Evolutionary conservation across 768 basidiomycete species (phyloP).

Genomic region (Fistulinella prunicolor): DNA sequence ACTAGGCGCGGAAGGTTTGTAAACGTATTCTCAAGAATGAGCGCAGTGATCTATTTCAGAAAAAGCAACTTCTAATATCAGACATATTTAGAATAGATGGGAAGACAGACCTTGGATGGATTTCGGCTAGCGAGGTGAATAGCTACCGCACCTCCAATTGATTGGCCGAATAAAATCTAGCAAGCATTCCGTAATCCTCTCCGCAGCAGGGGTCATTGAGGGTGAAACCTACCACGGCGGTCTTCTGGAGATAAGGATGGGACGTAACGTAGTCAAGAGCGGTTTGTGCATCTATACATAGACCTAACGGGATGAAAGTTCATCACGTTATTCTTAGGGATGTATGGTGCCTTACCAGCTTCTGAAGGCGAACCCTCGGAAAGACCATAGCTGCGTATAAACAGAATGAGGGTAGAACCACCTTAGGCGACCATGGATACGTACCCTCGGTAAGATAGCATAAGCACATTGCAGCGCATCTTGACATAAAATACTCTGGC

Average conservation of each 20-base stretch:
- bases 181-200: neutral
- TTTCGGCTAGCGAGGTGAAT: conserved; percentile 85
- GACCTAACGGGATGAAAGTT: conserved; percentile 40
- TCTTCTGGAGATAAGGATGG: conserved; percentile 60
- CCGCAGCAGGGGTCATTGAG: neutral
- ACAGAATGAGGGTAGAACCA: neutral
- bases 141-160: conserved; percentile 90
- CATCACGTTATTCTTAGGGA: neutral
- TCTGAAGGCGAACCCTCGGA: conserved; percentile 88
- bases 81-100: neutral
- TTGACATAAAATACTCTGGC: conserved; percentile 77
- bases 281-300: conserved; percentile 83
- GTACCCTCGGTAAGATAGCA: conserved; percentile 91
- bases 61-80: neutral
- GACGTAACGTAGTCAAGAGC: conserved; percentile 69
- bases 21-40: conserved; percentile 94
- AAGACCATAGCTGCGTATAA: conserved; percentile 65
- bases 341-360: conserved; percentile 48
- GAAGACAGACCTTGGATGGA: conserved; percentile 50
- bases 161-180: conserved; percentile 78
- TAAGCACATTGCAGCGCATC: conserved; percentile 90
- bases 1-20: conserved; percentile 78
- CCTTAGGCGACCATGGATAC: conserved; percentile 17
- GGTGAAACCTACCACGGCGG: conserved; percentile 57
- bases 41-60: conserved; percentile 56